Evolutionary conservation across 257 asterid genomes (phyloP), one percentile per base, ranked within the genome.

Genomic region (Salvia rosmarinus): DNA sequence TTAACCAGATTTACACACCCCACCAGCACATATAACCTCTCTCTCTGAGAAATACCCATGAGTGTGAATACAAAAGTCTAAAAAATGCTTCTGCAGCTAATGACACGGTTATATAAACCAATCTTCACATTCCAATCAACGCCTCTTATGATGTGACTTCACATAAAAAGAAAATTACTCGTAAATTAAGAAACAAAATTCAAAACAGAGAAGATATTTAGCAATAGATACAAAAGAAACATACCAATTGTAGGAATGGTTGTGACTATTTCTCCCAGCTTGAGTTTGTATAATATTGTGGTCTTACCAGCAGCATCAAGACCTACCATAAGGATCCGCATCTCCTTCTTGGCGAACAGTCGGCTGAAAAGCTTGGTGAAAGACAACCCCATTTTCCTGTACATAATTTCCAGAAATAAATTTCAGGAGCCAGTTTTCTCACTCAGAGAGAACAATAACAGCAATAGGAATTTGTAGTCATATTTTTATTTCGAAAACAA

Each of bases 241-340:
- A 52, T 83, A 87, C 96, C 96, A 57, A 89, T 87, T 25, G 96
- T 89, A 34, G 93, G 93, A 71, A 85, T 89, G 68, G 96, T 89
- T 10, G 96, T 89, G 19, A 88, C 95, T 21, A 86, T 86, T 68
- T 88, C 92, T 80, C 96, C 96, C 78, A 89, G 80, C 93, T 89
- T 89, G 79, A 89, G 89, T 72, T 89, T 89, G 83, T 89, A 89
- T 84, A 89, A 76, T 73, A 89, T 89, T 2, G 96, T 89, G 67
- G 96, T 89, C 85, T 89, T 89, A 85, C 96, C 96, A 71, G 96
- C 96, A 44, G 92, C 96, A 77, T 86, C 96, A 9, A 89, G 92
- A 85, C 96, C 96, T 30, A 89, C 90, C 96, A 89, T 89, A 73
- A 89, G 89, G 44, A 89, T 89, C 11, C 92, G 80, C 96, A 89